phyloP scores from a whole-genome alignment of 805 yeast species.

The Nakazawaea ishiwadae region DNA sequence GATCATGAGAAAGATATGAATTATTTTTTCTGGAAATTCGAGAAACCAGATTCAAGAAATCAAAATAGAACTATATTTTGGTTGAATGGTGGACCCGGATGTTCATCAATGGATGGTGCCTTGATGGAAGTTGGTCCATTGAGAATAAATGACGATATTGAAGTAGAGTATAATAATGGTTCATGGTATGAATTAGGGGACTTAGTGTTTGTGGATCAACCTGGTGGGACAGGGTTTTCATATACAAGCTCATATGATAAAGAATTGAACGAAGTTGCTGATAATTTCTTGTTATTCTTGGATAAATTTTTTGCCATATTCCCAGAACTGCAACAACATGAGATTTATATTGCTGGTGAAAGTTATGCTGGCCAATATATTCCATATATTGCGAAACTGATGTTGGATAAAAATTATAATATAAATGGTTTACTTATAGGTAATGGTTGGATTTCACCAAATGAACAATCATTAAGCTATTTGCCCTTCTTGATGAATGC shows the following conservation, averaged over 20 bases:
- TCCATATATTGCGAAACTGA: constrained; percentile 74
- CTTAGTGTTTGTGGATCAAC: constrained; percentile 87
- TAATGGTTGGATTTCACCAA: constrained; percentile 93
- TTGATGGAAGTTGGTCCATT: constrained; percentile 90
- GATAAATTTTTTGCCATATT: constrained; percentile 62
- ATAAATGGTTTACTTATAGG: constrained; percentile 75
- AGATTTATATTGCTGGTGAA: constrained; percentile 85
- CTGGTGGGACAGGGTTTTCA: constrained; percentile 91
- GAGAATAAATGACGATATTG: constrained; percentile 42
- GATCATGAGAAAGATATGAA: constrained; percentile 48
- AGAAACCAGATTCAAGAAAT: constrained; percentile 18
- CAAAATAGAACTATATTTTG: constrained; percentile 53
- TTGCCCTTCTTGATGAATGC: constrained; percentile 63
- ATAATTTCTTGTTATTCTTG: constrained; percentile 62
- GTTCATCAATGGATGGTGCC: constrained; percentile 98
- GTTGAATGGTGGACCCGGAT: constrained; percentile 98
- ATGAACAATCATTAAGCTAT: constrained; percentile 75
- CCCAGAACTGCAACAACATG: constrained; percentile 63
- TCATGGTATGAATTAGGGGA: constrained; percentile 83
- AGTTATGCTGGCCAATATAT: constrained; percentile 97
- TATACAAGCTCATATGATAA: constrained; percentile 48
- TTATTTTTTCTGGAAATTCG: constrained; percentile 77
- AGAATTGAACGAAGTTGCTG: constrained; percentile 53
- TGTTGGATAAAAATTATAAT: constrained; percentile 41
- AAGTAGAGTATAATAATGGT: constrained; percentile 57